Evolutionary conservation across 139 green algal genomes (phyloP).

Genomic region (Chlamydomonas urium): DNA sequence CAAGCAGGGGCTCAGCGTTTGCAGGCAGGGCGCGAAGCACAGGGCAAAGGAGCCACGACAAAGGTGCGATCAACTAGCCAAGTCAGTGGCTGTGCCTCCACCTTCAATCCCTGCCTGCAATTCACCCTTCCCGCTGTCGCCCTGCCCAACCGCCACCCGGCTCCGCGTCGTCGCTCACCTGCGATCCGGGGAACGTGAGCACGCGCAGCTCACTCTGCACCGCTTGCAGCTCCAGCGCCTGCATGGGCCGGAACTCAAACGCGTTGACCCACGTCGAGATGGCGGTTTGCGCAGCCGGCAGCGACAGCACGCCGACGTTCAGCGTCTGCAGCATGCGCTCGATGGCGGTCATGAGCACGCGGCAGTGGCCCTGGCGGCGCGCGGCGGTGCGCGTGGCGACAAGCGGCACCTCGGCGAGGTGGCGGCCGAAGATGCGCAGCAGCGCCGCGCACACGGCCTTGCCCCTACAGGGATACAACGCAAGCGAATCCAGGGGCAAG

Average conservation of each 20-base stretch:
- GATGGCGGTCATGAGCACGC: constrained; percentile 53
- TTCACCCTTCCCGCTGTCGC: no score
- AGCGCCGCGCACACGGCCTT: constrained; percentile 68
- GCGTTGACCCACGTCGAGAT: constrained; percentile 19
- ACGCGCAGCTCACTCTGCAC: constrained; percentile 65
- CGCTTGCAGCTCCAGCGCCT: constrained; percentile 37
- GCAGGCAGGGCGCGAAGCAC: no score
- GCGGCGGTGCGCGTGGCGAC: constrained; percentile 72
- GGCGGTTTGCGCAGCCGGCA: constrained; percentile 28
- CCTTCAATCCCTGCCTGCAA: no score
- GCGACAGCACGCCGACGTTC: constrained; percentile 46
- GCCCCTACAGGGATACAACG: constrained; percentile 18
- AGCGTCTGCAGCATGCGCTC: constrained; percentile 20
- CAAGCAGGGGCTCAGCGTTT: no score
- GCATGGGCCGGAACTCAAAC: constrained; percentile 24
- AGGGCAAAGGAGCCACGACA: no score
- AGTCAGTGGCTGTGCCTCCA: no score
- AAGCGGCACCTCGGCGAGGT: constrained; percentile 84
- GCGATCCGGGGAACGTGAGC: constrained; percentile 74
- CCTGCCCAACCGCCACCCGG: no score
- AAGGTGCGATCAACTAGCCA: no score
- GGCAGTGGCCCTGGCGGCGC: constrained; percentile 70
- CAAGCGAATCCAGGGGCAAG: background rate
- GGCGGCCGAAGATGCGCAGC: constrained; percentile 72
- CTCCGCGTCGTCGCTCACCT: no score